phyloP scores from a whole-genome alignment of 2,329 filamentous ascomycete species.

The Ceratocystis diversiconidia region DNA sequence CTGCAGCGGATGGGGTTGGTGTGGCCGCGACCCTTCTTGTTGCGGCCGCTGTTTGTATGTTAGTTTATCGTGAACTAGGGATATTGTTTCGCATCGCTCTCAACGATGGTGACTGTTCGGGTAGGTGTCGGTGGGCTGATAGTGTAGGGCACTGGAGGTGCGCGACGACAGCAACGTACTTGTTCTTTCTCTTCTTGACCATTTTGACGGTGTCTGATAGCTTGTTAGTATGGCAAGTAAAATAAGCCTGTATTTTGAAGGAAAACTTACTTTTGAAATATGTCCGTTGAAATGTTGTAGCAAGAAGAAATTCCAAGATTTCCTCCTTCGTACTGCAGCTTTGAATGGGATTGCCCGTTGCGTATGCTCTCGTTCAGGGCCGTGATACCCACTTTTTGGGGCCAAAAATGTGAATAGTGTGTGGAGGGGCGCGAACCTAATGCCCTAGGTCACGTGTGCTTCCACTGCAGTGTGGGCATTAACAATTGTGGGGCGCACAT shows the following conservation, averaged over 20 bases:
- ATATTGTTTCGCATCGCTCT: conserved; percentile 20
- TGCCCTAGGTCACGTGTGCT: conserved; percentile 19
- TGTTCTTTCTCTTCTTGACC: conserved; percentile 61
- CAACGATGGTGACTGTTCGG: background rate
- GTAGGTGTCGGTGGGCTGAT: background rate
- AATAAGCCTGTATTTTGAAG: conserved; percentile 19
- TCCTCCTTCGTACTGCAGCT: conserved; percentile 2
- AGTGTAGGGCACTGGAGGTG: background rate
- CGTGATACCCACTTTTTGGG: background rate
- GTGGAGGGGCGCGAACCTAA: conserved; percentile 18
- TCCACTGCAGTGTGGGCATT: background rate
- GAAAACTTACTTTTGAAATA: conserved; percentile 16
- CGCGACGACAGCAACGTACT: conserved; percentile 32
- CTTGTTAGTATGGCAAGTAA: conserved; percentile 24
- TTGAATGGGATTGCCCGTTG: conserved; percentile 9
- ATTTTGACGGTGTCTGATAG: conserved; percentile 45
- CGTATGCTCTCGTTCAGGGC: conserved; percentile 9
- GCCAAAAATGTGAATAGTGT: conserved; percentile 9
- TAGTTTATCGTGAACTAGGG: background rate
- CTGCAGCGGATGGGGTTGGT: conserved; percentile 90
- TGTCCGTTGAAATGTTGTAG: conserved; percentile 18
- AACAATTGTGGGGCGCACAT: conserved; percentile 21
- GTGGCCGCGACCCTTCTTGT: conserved; percentile 99
- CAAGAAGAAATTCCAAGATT: conserved; percentile 12
- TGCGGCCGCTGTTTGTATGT: conserved; percentile 58